Conservation (phyloP, 139 green algal species). For the Haematococcus lacustris region DNA sequence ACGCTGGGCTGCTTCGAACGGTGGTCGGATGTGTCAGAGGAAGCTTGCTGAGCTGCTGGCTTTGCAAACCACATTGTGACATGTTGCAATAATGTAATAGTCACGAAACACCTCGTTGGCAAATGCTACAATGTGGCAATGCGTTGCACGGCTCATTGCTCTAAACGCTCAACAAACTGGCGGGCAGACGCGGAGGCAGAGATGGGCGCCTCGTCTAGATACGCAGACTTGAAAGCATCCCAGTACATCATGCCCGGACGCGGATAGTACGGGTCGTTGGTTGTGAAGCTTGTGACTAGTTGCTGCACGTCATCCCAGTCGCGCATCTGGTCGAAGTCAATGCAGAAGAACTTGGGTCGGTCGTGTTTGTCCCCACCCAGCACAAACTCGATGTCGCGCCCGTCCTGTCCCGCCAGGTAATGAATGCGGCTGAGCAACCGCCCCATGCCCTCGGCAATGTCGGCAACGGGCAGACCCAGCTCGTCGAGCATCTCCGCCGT, state of each 20-base stretch:
- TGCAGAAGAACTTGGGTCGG: constrained; percentile 4
- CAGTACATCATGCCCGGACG: neutral
- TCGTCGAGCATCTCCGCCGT: neutral
- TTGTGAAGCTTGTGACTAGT: neutral
- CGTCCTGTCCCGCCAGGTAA: neutral
- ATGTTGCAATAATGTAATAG: too few species aligned
- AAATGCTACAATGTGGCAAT: too few species aligned
- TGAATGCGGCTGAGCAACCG: constrained; percentile 6
- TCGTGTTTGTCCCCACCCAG: neutral
- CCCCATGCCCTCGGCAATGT: constrained; percentile 4
- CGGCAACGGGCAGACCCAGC: neutral
- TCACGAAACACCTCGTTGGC: too few species aligned
- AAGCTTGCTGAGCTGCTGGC: too few species aligned
- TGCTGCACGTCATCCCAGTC: neutral
- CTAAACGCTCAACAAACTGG: too few species aligned
- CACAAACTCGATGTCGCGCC: constrained; percentile 17
- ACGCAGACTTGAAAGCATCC: too few species aligned
- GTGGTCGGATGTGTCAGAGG: too few species aligned
- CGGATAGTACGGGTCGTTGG: constrained; percentile 13
- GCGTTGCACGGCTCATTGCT: too few species aligned
- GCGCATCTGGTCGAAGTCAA: constrained; percentile 15
- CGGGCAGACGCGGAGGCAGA: too few species aligned
- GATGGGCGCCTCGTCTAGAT: too few species aligned
- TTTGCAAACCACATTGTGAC: too few species aligned
- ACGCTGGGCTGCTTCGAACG: too few species aligned